These are phyloP conservation scores for Phytophthora tubulina DNA, from an alignment of 352 stramenopile genomes.

Conservation along the genomic window DNA sequence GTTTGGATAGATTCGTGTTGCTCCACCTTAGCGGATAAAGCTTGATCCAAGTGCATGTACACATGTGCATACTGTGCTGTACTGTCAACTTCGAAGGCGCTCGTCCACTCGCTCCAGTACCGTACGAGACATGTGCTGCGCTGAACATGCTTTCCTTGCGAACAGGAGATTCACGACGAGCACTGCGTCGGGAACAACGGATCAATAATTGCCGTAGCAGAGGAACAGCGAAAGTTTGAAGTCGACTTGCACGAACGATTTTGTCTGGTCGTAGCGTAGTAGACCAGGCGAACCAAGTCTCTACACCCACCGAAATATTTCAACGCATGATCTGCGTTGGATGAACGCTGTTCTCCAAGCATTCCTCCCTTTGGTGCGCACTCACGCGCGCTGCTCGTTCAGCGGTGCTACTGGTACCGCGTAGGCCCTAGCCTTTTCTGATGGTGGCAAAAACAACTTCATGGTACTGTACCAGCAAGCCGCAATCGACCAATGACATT, in stretches of 20 bases:
- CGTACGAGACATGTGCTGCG: too few relatives aligned
- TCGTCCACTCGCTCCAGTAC: too few relatives aligned
- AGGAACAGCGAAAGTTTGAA: too few relatives aligned
- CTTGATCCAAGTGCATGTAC: too few relatives aligned
- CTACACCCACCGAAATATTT: conserved; percentile 19
- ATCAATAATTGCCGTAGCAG: too few relatives aligned
- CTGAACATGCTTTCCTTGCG: too few relatives aligned
- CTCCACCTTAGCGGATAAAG: too few relatives aligned
- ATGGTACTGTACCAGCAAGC: not conserved
- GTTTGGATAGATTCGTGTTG: too few relatives aligned
- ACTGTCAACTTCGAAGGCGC: too few relatives aligned
- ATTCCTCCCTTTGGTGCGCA: not conserved
- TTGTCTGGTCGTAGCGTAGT: conserved; percentile 19
- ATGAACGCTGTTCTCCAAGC: conserved; percentile 1
- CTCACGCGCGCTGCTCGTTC: conserved; percentile 1
- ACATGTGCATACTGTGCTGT: too few relatives aligned
- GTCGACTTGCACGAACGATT: not conserved
- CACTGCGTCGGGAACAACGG: not conserved
- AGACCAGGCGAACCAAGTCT: conserved; percentile 8
- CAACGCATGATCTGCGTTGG: conserved; percentile 6
- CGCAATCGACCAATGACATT: not conserved
- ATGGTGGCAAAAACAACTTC: not conserved
- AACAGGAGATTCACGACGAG: not conserved
- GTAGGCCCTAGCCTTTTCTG: not conserved
- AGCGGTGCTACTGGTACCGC: too few relatives aligned